These are phyloP conservation scores for Fraxinus paxiana DNA, from an alignment of 305 asterid genomes.

Conservation along the genomic window DNA sequence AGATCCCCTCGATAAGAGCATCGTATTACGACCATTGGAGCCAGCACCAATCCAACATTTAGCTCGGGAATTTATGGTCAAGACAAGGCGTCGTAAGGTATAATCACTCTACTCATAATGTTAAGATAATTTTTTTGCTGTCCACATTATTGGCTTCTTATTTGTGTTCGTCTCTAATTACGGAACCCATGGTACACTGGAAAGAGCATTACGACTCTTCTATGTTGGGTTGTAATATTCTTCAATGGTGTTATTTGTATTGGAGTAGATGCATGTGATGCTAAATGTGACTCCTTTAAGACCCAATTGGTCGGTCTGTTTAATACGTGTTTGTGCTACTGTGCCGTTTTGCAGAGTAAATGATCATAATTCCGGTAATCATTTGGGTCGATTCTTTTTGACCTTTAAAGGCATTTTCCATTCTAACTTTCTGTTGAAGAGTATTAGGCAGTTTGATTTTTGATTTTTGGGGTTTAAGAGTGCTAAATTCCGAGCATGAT, in stretches of 20 bases:
- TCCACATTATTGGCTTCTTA: neutral
- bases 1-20: slow-evolving; percentile 90
- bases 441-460: neutral
- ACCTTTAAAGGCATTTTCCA: neutral
- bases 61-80: slow-evolving; percentile 97
- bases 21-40: slow-evolving; percentile 85
- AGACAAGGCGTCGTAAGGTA: slow-evolving; percentile 97
- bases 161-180: neutral
- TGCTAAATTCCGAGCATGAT: neutral
- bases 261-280: neutral
- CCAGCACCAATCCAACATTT: slow-evolving; percentile 93
- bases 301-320: neutral
- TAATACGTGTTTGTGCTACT: neutral
- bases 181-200: neutral
- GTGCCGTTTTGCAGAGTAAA: neutral
- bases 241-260: neutral
- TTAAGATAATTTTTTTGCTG: neutral
- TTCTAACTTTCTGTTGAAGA: neutral
- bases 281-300: neutral
- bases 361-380: neutral
- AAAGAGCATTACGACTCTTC: neutral
- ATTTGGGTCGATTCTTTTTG: neutral
- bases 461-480: neutral
- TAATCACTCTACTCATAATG: neutral
- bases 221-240: neutral